Percentiles rank a stretch among this genome's conserved stretches.
These are phyloP conservation scores for Komagataella populi DNA, from an alignment of 805 yeast species.

Conservation along the genomic window DNA sequence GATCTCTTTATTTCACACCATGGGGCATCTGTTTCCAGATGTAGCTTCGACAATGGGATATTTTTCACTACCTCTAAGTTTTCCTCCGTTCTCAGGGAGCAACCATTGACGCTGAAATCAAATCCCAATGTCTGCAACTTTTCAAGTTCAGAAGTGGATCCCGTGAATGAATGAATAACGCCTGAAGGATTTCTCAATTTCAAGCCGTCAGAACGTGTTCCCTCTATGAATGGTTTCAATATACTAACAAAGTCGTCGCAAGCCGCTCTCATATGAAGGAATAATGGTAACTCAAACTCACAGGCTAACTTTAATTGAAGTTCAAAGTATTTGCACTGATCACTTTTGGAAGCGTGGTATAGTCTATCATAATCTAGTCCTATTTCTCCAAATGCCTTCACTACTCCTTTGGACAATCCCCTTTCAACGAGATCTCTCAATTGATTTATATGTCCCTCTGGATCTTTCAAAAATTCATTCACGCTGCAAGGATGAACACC, in stretches of 20 bases:
- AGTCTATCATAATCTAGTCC: conserved; percentile 92
- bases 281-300: conserved; percentile 57
- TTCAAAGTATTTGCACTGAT: conserved; percentile 56
- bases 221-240: conserved; percentile 45
- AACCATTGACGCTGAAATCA: conserved; percentile 81
- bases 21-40: conserved; percentile 95
- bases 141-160: conserved; percentile 49
- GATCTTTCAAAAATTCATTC: conserved; percentile 27
- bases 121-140: conserved; percentile 44
- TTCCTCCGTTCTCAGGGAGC: conserved; percentile 72
- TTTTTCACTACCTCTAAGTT: conserved; percentile 49
- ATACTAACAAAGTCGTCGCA: conserved; percentile 64
- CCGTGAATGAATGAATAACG: conserved; percentile 96
- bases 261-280: conserved; percentile 82
- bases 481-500: conserved; percentile 97
- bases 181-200: conserved; percentile 31
- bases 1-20: conserved; percentile 92
- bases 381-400: conserved; percentile 86
- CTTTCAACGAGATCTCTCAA: conserved; percentile 33
- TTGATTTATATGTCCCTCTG: conserved; percentile 27
- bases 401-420: conserved; percentile 35
- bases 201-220: conserved; percentile 18
- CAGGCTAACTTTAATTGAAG: conserved; percentile 58
- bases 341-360: conserved; percentile 54
- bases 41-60: conserved; percentile 58